phyloP scores from a whole-genome alignment of 2,329 filamentous ascomycete species.

The Trichoderma polysporum region DNA sequence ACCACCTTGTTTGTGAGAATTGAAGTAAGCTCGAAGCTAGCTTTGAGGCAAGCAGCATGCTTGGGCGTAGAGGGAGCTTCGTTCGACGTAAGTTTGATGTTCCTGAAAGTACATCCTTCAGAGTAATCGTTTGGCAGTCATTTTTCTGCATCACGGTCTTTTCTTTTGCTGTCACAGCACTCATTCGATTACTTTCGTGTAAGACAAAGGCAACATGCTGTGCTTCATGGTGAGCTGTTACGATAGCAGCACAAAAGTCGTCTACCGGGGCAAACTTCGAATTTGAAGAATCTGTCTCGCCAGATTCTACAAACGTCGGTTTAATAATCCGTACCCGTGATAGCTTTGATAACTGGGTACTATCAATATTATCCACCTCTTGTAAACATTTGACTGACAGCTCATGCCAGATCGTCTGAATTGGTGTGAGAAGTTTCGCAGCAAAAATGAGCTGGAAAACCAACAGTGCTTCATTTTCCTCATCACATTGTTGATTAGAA shows the following conservation, averaged over 20 bases:
- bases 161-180: neutral
- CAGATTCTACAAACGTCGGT: neutral
- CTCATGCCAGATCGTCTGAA: conserved; percentile 2
- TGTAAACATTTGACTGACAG: conserved; percentile 1
- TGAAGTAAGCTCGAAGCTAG: conserved; percentile 16
- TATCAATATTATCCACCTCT: neutral
- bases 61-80: neutral
- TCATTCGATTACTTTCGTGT: neutral
- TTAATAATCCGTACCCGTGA: neutral
- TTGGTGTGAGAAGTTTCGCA: neutral
- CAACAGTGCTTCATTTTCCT: neutral
- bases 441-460: conserved; percentile 9
- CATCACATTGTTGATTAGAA: neutral
- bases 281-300: too few relatives aligned
- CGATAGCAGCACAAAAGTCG: neutral
- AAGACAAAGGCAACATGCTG: conserved; percentile 8
- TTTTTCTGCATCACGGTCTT: neutral
- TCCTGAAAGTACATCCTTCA: neutral
- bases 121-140: neutral
- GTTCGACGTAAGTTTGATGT: neutral
- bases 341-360: neutral
- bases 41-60: conserved; percentile 13
- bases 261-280: neutral
- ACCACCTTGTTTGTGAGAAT: conserved; percentile 8
- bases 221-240: neutral